phyloP scores from a whole-genome alignment of 1,284 basidiomycete species.

The Trichosporon ovoides region DNA sequence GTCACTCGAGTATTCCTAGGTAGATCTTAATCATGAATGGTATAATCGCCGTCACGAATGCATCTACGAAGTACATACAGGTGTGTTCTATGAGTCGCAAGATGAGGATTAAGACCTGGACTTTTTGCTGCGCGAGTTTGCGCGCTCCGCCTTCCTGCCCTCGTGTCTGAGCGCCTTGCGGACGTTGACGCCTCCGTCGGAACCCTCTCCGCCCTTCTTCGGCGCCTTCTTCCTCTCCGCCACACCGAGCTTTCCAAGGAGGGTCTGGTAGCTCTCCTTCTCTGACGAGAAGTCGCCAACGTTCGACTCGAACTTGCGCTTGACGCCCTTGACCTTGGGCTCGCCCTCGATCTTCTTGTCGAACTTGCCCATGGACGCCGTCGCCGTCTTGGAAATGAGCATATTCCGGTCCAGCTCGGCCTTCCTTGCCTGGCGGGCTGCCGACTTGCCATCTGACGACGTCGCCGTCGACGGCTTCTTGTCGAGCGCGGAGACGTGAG shows the following conservation, averaged over 20 bases:
- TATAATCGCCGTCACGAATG: not conserved
- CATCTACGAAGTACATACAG: constrained; percentile 7
- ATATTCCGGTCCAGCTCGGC: constrained; percentile 70
- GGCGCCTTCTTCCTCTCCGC: constrained; percentile 52
- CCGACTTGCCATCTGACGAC: constrained; percentile 26
- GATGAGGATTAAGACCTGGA: not conserved
- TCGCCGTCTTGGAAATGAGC: constrained; percentile 72
- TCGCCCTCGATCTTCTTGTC: constrained; percentile 87
- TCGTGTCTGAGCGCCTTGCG: constrained; percentile 75
- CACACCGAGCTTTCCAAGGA: constrained; percentile 71
- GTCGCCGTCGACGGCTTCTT: constrained; percentile 14
- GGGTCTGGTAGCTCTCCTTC: constrained; percentile 64
- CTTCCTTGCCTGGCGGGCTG: constrained; percentile 58
- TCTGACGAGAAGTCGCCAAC: constrained; percentile 55
- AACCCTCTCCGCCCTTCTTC: constrained; percentile 53
- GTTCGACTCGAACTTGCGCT: constrained; percentile 70
- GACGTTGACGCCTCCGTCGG: constrained; percentile 56
- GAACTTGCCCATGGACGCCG: constrained; percentile 86
- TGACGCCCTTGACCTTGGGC: constrained; percentile 77
- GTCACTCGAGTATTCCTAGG: too few species aligned
- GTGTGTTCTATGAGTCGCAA: not conserved
- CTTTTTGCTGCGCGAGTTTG: constrained; percentile 12
- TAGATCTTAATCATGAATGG: too few species aligned
- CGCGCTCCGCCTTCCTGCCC: constrained; percentile 17
- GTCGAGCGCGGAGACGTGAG: constrained; percentile 20